Percentiles rank a stretch among this genome's conserved stretches.
Evolutionary conservation across 2,329 filamentous ascomycete genomes (phyloP).

Genomic region (Epichloe sibirici): DNA sequence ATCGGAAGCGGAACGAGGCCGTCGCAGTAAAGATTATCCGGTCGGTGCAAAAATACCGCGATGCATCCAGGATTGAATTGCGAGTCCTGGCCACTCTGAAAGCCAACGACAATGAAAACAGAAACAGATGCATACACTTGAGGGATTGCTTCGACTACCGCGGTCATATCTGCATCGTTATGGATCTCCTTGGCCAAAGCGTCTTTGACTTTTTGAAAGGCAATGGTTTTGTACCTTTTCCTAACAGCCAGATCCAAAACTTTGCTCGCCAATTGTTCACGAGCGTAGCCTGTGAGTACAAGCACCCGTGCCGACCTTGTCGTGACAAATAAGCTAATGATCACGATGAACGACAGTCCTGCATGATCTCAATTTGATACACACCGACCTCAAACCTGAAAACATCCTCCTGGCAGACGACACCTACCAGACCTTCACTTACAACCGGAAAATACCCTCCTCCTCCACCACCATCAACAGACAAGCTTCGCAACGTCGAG

Average conservation of each 20-base stretch:
- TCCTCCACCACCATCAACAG: slow-evolving; percentile 48
- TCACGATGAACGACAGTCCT: slow-evolving; percentile 46
- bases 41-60: slow-evolving; percentile 95
- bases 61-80: slow-evolving; percentile 89
- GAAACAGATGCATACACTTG: slow-evolving; percentile 93
- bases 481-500: slow-evolving; percentile 50
- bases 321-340: not conserved
- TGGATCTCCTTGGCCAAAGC: slow-evolving; percentile 75
- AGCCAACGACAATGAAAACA: slow-evolving; percentile 81
- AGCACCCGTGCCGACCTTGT: not conserved
- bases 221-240: slow-evolving; percentile 91
- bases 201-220: slow-evolving; percentile 97
- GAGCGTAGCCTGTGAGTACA: slow-evolving; percentile 83
- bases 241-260: slow-evolving; percentile 94
- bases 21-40: slow-evolving; percentile 98
- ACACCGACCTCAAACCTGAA: slow-evolving; percentile 67
- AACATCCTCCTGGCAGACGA: slow-evolving; percentile 57
- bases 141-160: slow-evolving; percentile 95
- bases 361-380: slow-evolving; percentile 93
- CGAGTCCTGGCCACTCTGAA: slow-evolving; percentile 84
- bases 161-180: slow-evolving; percentile 84
- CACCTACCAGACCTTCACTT: slow-evolving; percentile 57
- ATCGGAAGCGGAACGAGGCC: slow-evolving; percentile 60
- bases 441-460: slow-evolving; percentile 57
- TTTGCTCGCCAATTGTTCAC: slow-evolving; percentile 94